A percentile compares a stretch with the other conserved stretches of the same genome.
These are phyloP conservation scores for Quercus mongolica DNA, from an alignment of 306 rosid genomes.

Conservation along the genomic window DNA sequence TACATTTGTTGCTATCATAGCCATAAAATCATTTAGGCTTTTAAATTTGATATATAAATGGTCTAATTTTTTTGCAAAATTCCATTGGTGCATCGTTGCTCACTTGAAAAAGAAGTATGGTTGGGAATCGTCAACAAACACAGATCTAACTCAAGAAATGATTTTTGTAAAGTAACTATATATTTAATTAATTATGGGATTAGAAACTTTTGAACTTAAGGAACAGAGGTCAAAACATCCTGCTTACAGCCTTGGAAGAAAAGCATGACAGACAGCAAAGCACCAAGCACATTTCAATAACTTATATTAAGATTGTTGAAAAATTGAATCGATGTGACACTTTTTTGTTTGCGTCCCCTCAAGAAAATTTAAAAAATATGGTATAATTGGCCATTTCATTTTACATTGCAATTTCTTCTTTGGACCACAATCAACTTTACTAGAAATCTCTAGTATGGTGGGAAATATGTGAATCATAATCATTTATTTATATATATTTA, in stretches of 20 bases:
- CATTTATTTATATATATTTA: too few species aligned
- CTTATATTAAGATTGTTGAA: too few species aligned
- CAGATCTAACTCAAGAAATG: neutral
- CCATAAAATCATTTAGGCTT: too few species aligned
- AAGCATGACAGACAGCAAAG: neutral
- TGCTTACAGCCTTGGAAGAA: neutral
- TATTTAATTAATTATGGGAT: neutral
- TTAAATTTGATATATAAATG: too few species aligned
- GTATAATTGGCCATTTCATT: neutral
- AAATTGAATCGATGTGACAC: neutral
- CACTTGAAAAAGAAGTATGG: too few species aligned
- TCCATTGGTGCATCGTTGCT: too few species aligned
- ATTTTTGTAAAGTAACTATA: neutral
- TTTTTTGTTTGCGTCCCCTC: neutral
- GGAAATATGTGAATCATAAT: neutral
- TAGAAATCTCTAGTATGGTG: neutral
- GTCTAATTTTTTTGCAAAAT: too few species aligned
- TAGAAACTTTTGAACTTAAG: neutral
- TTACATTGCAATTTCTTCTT: neutral
- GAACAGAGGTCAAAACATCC: slow-evolving; percentile 9
- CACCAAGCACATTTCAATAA: neutral
- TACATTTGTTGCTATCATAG: too few species aligned
- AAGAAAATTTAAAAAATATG: neutral
- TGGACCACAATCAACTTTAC: neutral
- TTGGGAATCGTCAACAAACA: too few species aligned